A percentile compares a stretch with the other conserved stretches of the same genome.
These are phyloP conservation scores for Anethum foeniculum DNA, from an alignment of 140 eudicot genomes.

Conservation along the genomic window DNA sequence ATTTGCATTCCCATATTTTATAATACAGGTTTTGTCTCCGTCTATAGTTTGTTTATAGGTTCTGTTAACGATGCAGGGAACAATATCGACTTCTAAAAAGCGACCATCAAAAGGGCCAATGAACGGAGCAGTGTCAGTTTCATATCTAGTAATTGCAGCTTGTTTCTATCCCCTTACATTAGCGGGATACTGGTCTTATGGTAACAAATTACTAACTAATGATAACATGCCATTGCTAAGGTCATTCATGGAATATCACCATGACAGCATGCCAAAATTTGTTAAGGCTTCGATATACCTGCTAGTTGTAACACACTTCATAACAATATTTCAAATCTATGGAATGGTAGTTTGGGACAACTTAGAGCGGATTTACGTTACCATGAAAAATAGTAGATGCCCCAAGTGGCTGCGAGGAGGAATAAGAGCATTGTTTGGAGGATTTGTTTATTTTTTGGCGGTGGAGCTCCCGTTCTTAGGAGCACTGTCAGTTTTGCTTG, in stretches of 20 bases:
- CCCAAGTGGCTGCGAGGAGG: background rate
- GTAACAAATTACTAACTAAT: background rate
- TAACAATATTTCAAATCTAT: background rate
- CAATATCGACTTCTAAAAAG: background rate
- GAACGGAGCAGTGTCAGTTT: background rate
- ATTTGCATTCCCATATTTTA: background rate
- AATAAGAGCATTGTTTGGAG: background rate
- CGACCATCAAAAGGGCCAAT: background rate
- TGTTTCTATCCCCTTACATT: background rate
- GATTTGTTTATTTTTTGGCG: background rate
- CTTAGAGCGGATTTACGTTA: background rate
- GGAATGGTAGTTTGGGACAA: background rate
- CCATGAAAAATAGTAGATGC: background rate
- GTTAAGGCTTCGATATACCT: background rate
- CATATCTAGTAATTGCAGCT: conserved; percentile 1
- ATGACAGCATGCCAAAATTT: background rate
- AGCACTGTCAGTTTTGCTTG: background rate
- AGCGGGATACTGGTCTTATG: conserved; percentile 1
- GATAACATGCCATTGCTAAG: background rate
- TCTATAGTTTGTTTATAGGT: background rate
- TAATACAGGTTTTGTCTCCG: background rate
- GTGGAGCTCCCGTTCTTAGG: background rate
- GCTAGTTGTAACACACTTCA: background rate
- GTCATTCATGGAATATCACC: background rate
- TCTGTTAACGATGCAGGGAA: background rate